These are phyloP conservation scores for Globisporangium irregulare DNA, from an alignment of 352 stramenopile species.

Conservation along the genomic window DNA sequence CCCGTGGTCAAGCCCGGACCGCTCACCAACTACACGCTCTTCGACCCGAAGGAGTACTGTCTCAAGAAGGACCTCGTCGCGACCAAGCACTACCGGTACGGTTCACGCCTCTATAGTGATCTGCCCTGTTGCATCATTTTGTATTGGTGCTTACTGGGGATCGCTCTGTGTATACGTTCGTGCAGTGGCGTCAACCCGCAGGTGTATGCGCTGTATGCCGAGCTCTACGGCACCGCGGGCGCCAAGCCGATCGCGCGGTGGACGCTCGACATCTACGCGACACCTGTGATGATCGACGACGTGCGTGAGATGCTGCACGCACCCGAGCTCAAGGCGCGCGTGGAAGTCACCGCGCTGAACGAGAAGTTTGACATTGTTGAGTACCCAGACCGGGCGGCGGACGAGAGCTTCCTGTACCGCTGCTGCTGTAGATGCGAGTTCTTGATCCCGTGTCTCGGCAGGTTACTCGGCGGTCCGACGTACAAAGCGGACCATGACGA, in stretches of 20 bases:
- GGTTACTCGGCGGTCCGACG: conserved; percentile 64
- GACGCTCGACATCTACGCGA: conserved; percentile 79
- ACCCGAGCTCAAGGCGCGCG: conserved; percentile 56
- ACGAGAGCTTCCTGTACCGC: conserved; percentile 61
- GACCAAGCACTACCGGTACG: conserved; percentile 69
- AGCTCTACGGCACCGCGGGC: conserved; percentile 67
- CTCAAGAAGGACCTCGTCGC: conserved; percentile 52
- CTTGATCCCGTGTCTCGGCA: conserved; percentile 62
- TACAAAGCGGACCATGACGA: conserved; percentile 45
- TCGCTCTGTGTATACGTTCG: neutral
- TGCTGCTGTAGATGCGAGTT: conserved; percentile 79
- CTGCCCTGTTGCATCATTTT: neutral
- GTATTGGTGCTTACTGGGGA: neutral
- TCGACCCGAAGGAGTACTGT: conserved; percentile 66
- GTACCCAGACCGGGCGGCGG: conserved; percentile 11
- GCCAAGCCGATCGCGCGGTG: conserved; percentile 69
- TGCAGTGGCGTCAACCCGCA: conserved; percentile 68
- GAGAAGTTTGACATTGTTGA: conserved; percentile 46
- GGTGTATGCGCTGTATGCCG: conserved; percentile 72
- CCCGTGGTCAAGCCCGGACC: conserved; percentile 48
- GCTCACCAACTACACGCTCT: conserved; percentile 71
- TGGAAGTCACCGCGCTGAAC: conserved; percentile 60
- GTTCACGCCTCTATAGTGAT: neutral
- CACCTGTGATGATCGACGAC: conserved; percentile 76
- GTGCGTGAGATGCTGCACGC: conserved; percentile 67